Evolutionary conservation across 768 basidiomycete species (phyloP).

Genomic region (Lactarius deliciosus): DNA sequence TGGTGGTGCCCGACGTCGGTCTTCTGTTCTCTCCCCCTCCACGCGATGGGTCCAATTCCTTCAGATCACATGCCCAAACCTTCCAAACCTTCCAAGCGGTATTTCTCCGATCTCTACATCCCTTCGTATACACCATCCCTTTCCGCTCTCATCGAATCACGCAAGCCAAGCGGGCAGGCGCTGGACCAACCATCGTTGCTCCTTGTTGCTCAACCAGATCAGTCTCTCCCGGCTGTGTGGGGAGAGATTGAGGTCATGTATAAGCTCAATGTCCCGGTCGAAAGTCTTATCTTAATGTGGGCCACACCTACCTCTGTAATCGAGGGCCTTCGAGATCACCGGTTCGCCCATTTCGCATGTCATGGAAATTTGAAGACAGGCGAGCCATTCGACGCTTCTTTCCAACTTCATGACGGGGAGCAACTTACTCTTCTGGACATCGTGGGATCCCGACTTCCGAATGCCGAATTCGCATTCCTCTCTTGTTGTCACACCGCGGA

Average conservation of each 20-base stretch:
- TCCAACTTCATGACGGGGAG: not conserved
- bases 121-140: slow-evolving; percentile 25
- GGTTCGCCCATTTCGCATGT: slow-evolving; percentile 14
- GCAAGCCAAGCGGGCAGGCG: not conserved
- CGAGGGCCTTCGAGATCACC: not conserved
- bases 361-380: slow-evolving; percentile 11
- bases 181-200: not conserved
- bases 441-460: not conserved
- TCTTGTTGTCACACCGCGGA: slow-evolving; percentile 18
- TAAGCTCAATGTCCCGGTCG: not conserved
- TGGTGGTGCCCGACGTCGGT: not conserved
- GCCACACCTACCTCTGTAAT: not conserved
- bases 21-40: slow-evolving; percentile 19
- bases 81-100: not conserved
- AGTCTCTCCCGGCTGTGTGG: not conserved
- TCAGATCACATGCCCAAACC: not conserved
- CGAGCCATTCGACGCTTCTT: slow-evolving; percentile 6
- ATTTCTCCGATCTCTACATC: slow-evolving; percentile 11
- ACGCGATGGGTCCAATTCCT: slow-evolving; percentile 15
- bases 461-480: slow-evolving; percentile 19
- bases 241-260: slow-evolving; percentile 1
- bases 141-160: slow-evolving; percentile 9
- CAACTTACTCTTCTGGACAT: slow-evolving; percentile 8
- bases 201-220: not conserved
- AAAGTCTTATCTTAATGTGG: not conserved